Evolutionary conservation across 192 early-diverging fungal species (phyloP), one percentile per base, ranked within the genome.

Genomic region (Dispira simplex): DNA sequence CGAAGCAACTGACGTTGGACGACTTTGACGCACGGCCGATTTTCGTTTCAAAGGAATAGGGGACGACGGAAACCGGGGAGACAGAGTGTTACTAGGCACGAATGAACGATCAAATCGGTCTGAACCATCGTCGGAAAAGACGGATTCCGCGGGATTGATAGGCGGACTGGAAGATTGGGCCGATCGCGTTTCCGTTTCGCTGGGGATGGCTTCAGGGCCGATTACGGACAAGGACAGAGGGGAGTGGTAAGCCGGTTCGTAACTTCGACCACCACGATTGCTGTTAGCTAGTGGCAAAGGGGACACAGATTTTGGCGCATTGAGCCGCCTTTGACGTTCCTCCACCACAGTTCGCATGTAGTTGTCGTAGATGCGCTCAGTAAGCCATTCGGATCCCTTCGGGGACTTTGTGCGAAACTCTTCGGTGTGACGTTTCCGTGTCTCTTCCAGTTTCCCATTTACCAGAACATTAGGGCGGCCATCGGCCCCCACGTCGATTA

Each of bases 311-410:
- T 11, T 8, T 3, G 56, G 56, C 25, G 56, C 6, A 23, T 58
- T 23, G n/a, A 58, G 21, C 10, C 28, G 21, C 11, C 56, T 26
- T 11, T 58, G 56, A 8, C 56, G 56, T 58, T 58, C 56, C 56
- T 58, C 56, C 9, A 58, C 56, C 10, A 32, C 56, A 11, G 56
- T 58, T 9, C 56, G 56, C 25, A 58, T 32, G 44, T 58, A 58
- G 27, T 58, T 58, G n/a, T 58, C 56, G 27, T 11, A 27, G n/a
- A 58, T 58, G 56, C 56, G 56, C 56, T 58, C 56, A 32, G 56
- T 58, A 3, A 58, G 56, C 56, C 56, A 58, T 27, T 58, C 56
- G 23, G 56, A 58, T 5, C 56, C 56, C 12, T 39, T 26, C 25
- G 56, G 56, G 5, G 56, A 58, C 28, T n/a, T 6, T 11, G 56